A percentile compares a stretch with the other conserved stretches of the same genome.
These are phyloP conservation scores for Oenanthe javanica DNA, from an alignment of 140 eudicot genomes.

Conservation along the genomic window DNA sequence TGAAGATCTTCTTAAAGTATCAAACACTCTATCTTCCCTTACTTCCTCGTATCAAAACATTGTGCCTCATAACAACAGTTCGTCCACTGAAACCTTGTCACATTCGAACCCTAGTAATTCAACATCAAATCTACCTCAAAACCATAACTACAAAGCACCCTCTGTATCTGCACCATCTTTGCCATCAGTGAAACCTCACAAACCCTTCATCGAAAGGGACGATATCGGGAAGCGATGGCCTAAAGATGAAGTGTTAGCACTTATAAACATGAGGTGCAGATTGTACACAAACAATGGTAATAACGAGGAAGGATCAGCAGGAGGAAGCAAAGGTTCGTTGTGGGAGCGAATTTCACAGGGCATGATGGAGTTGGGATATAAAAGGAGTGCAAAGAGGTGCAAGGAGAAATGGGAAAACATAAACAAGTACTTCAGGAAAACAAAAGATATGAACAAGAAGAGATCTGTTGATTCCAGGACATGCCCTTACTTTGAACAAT, in stretches of 20 bases:
- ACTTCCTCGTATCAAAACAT: conserved; percentile 2
- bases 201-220: conserved; percentile 11
- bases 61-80: not conserved
- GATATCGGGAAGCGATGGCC: conserved; percentile 82
- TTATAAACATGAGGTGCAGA: conserved; percentile 56
- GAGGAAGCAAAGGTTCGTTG: conserved; percentile 46
- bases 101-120: conserved; percentile 13
- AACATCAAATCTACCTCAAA: not conserved
- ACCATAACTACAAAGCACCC: conserved; percentile 13
- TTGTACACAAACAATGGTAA: conserved; percentile 17
- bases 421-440: conserved; percentile 80
- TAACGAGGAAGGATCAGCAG: conserved; percentile 11
- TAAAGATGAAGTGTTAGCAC: conserved; percentile 66
- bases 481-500: conserved; percentile 83
- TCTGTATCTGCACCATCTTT: not conserved
- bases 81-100: not conserved
- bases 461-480: conserved; percentile 85
- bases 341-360: conserved; percentile 87
- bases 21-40: conserved; percentile 4
- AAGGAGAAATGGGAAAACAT: conserved; percentile 99
- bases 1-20: conserved; percentile 24
- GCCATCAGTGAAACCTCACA: not conserved
- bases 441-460: conserved; percentile 77
- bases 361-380: conserved; percentile 71
- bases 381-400: conserved; percentile 85